Conservation (phyloP, 1,284 basidiomycete species). For the Heterobasidion occidentale region DNA sequence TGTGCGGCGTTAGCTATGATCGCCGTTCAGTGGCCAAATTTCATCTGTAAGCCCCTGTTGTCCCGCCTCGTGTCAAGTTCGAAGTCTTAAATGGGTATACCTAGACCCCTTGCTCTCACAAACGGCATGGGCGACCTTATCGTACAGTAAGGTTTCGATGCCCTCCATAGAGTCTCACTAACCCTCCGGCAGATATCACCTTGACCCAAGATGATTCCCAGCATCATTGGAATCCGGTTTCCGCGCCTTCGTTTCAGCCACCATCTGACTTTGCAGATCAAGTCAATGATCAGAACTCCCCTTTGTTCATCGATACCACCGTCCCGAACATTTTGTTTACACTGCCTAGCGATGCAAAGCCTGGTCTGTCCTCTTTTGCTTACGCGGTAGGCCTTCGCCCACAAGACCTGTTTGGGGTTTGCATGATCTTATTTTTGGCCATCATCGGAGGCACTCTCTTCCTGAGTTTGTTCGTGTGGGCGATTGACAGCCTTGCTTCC, state of each 20-base stretch:
- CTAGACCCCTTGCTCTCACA: slow-evolving; percentile 81
- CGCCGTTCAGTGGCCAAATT: slow-evolving; percentile 89
- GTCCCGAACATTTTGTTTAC: slow-evolving; percentile 69
- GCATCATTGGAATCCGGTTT: slow-evolving; percentile 62
- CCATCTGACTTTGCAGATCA: slow-evolving; percentile 65
- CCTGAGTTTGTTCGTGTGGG: slow-evolving; percentile 68
- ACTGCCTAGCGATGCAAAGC: slow-evolving; percentile 50
- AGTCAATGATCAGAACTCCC: slow-evolving; percentile 60
- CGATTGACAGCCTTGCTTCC: slow-evolving; percentile 50
- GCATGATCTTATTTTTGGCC: slow-evolving; percentile 75
- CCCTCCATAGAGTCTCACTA: slow-evolving; percentile 2
- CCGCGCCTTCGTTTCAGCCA: slow-evolving; percentile 51
- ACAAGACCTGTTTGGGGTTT: slow-evolving; percentile 80
- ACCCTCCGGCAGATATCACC: slow-evolving; percentile 57
- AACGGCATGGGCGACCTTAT: slow-evolving; percentile 81
- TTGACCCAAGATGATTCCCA: slow-evolving; percentile 39
- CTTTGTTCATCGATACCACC: slow-evolving; percentile 68
- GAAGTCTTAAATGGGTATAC: too few species aligned
- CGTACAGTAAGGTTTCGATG: slow-evolving; percentile 63
- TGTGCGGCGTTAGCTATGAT: slow-evolving; percentile 84
- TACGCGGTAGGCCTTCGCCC: slow-evolving; percentile 75
- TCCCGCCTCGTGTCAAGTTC: too few species aligned
- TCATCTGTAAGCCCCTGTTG: slow-evolving; percentile 58
- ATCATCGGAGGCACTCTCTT: slow-evolving; percentile 69
- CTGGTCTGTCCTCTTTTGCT: slow-evolving; percentile 76